Evolutionary conservation across 768 basidiomycete species (phyloP).

Genomic region (Macrolepiota dolichaula): DNA sequence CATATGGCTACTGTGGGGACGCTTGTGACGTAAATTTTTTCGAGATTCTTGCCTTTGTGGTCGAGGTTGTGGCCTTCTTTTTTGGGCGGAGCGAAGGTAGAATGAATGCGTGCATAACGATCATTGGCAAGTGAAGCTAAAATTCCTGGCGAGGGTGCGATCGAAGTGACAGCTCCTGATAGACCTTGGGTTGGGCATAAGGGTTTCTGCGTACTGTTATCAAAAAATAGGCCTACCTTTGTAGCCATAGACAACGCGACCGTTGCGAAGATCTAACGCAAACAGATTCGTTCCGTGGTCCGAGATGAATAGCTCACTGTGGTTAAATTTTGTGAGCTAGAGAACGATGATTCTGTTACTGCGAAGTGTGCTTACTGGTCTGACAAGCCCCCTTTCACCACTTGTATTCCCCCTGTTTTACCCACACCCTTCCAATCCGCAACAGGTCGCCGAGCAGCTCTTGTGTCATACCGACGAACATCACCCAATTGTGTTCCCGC

Average conservation of each 20-base stretch:
- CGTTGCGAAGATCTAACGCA: slow-evolving; percentile 68
- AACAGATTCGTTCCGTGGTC: slow-evolving; percentile 64
- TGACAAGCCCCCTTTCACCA: slow-evolving; percentile 52
- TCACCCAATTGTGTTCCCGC: slow-evolving; percentile 76
- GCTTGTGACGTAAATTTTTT: slow-evolving; percentile 61
- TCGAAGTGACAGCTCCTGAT: slow-evolving; percentile 64
- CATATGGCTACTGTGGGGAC: slow-evolving; percentile 62
- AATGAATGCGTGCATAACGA: slow-evolving; percentile 70
- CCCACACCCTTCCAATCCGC: slow-evolving; percentile 59
- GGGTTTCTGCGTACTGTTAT: not conserved
- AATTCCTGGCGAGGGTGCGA: slow-evolving; percentile 50
- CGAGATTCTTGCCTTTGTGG: slow-evolving; percentile 55
- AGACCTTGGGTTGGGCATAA: slow-evolving; percentile 43
- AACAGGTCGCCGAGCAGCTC: slow-evolving; percentile 65
- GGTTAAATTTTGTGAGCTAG: slow-evolving; percentile 4
- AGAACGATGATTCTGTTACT: not conserved
- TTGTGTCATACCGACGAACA: slow-evolving; percentile 74
- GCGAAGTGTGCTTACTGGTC: slow-evolving; percentile 54
- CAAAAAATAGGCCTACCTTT: slow-evolving; percentile 41
- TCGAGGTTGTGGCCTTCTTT: slow-evolving; percentile 48
- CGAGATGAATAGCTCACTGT: slow-evolving; percentile 66
- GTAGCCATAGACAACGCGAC: slow-evolving; percentile 60
- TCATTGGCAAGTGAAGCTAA: slow-evolving; percentile 66
- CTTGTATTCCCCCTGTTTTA: slow-evolving; percentile 59
- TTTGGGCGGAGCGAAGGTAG: slow-evolving; percentile 47